These are phyloP conservation scores for Turritis glabra DNA, from an alignment of 345 rosid species.

Conservation along the genomic window DNA sequence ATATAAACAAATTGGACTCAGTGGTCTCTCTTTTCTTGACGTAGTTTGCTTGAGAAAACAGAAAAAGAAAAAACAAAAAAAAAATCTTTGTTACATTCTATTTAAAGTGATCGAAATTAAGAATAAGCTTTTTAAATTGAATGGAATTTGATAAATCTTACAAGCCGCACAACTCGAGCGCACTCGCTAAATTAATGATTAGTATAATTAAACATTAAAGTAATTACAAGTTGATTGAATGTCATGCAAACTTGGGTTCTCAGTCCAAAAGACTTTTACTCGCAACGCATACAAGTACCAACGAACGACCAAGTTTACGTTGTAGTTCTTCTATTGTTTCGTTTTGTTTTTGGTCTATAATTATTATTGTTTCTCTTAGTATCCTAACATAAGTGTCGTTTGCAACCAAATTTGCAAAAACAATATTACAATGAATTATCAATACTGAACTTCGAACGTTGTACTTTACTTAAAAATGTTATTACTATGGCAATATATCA, in stretches of 20 bases:
- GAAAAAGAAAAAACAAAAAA: too few species aligned
- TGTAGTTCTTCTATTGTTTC: neutral
- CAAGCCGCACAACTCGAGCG: neutral
- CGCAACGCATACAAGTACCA: neutral
- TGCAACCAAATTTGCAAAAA: too few species aligned
- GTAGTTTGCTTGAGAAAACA: neutral
- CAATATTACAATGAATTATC: too few species aligned
- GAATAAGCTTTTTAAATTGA: neutral
- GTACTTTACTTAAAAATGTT: too few species aligned
- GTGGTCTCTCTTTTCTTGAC: neutral
- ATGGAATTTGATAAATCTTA: neutral
- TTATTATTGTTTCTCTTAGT: too few species aligned
- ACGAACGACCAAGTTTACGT: neutral
- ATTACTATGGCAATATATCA: too few species aligned
- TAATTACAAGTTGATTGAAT: neutral
- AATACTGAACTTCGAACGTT: too few species aligned
- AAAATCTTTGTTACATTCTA: too few species aligned
- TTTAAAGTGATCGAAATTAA: neutral
- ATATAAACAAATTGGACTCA: neutral
- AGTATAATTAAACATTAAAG: neutral
- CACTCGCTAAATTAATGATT: neutral
- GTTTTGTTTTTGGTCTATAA: too few species aligned
- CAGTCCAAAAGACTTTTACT: neutral
- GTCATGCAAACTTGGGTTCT: constrained; percentile 14
- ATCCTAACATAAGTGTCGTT: too few species aligned